These are phyloP conservation scores for Silybum marianum DNA, from an alignment of 129 eudicot species.

Conservation along the genomic window DNA sequence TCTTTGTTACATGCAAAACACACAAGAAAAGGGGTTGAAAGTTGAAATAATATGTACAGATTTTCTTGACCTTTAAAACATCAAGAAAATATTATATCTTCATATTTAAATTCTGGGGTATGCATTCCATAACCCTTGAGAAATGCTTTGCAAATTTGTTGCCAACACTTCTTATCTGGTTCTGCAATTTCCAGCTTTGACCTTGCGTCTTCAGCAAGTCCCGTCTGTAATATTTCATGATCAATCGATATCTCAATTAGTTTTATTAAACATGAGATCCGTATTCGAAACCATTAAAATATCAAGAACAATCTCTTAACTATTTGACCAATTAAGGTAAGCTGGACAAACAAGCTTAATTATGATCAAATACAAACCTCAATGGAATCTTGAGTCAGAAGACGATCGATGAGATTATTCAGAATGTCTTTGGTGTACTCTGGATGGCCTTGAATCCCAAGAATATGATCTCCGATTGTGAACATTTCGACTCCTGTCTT, in stretches of 20 bases:
- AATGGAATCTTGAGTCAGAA: conserved; percentile 45
- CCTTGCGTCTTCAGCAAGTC: conserved; percentile 54
- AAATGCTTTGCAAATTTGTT: conserved; percentile 61
- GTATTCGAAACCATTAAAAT: not conserved
- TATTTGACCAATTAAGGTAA: too few relatives aligned
- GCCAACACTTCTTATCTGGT: conserved; percentile 65
- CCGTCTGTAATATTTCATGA: conserved; percentile 34
- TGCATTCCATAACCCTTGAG: conserved; percentile 47
- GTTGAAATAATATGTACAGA: not conserved
- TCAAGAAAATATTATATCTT: conserved; percentile 12
- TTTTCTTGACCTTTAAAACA: conserved; percentile 4
- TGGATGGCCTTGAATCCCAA: conserved; percentile 89
- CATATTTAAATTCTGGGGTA: not conserved
- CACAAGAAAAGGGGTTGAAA: not conserved
- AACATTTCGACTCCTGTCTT: conserved; percentile 87
- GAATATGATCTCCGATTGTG: conserved; percentile 50
- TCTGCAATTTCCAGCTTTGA: conserved; percentile 43
- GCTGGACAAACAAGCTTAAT: not conserved
- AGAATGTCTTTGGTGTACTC: conserved; percentile 87
- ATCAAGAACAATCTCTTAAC: not conserved
- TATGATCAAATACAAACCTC: conserved; percentile 36
- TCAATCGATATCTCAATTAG: not conserved
- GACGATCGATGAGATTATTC: conserved; percentile 62
- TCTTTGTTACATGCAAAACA: conserved; percentile 6
- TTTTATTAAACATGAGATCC: not conserved